These are phyloP conservation scores for Miamiensis avidus DNA, from an alignment of 169 alveolate species.

Conservation along the genomic window DNA sequence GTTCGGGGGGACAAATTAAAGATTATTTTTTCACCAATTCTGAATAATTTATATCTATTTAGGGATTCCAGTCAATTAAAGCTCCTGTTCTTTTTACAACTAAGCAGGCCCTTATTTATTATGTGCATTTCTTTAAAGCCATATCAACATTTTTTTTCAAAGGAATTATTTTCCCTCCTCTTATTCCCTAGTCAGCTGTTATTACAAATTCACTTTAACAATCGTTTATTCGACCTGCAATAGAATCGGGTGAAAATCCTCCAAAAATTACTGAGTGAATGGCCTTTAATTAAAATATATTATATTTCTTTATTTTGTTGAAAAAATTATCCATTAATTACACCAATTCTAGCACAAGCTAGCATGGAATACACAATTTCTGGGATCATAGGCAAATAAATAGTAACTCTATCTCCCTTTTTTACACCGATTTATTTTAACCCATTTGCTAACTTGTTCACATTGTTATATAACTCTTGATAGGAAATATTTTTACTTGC, in stretches of 20 bases:
- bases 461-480: slow-evolving; percentile 47
- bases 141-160: slow-evolving; percentile 86
- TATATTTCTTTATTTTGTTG: slow-evolving; percentile 38
- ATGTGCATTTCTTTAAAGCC: slow-evolving; percentile 69
- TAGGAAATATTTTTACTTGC: too few relatives aligned
- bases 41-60: too few relatives aligned
- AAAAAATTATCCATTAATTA: too few relatives aligned
- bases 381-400: slow-evolving; percentile 97
- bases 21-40: slow-evolving; percentile 83
- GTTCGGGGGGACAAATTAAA: slow-evolving; percentile 63
- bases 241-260: slow-evolving; percentile 95
- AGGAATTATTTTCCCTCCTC: slow-evolving; percentile 88
- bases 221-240: slow-evolving; percentile 92
- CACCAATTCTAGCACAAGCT: slow-evolving; percentile 98
- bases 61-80: too few relatives aligned
- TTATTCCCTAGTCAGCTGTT: slow-evolving; percentile 90
- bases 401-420: slow-evolving; percentile 94
- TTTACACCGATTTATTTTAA: slow-evolving; percentile 89
- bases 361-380: slow-evolving; percentile 91
- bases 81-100: slow-evolving; percentile 12
- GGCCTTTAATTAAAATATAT: too few relatives aligned
- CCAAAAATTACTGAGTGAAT: slow-evolving; percentile 93
- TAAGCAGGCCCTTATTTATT: slow-evolving; percentile 38
- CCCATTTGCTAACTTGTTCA: slow-evolving; percentile 91
- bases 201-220: slow-evolving; percentile 83